Evolutionary conservation across 2,329 filamentous ascomycete species (phyloP), one percentile per base, ranked within the genome.

Genomic region (Pseudophaeomoniella oleicola): DNA sequence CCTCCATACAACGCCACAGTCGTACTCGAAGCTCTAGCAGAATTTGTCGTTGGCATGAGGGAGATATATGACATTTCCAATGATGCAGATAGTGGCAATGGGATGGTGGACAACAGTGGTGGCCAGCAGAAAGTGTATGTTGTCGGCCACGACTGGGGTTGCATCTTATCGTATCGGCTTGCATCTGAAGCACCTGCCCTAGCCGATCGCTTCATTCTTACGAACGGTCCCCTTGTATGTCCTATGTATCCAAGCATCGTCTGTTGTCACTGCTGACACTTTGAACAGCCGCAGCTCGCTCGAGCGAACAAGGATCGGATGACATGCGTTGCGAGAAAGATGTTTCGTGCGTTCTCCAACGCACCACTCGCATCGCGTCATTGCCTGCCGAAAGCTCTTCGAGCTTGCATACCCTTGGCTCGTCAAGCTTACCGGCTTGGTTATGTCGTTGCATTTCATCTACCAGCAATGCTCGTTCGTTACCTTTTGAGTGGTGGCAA

Each of bases 171-270:
- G 3, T 69, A 63, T 44, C 59, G 72, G 32, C 60, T 76, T 31
- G 72, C 71, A n/a, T 57, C 66, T n/a, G 71, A 75, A 46, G 71
- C 72, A 17, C 59, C 63, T 14, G 58, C 64, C 36, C 49, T 76
- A 33, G 67, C 71, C 5, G 66, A 75, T 50, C 61, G 68, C 30
- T 72, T 69, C 46, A 63, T 75, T 27, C 50, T 73, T 29, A 60
- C 60, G 16, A 72, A 72, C 45, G 66, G 62, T 2, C 57, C 68
- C 9, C 58, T 71, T 45, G 69, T 73, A 59, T 45, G 66, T 54
- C n/a, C 16, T 4, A 5, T 11, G 12, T 15, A 12, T 22, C 3
- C 15, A 31, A 10, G n/a, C 10, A 18, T 34, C 6, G 16, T 34
- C 9, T 34, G 11, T n/a, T n/a, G n/a, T 16, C 32, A n/a, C 9